These are phyloP conservation scores for Apiospora koreana DNA, from an alignment of 2,329 filamentous ascomycete genomes.

Conservation along the genomic window DNA sequence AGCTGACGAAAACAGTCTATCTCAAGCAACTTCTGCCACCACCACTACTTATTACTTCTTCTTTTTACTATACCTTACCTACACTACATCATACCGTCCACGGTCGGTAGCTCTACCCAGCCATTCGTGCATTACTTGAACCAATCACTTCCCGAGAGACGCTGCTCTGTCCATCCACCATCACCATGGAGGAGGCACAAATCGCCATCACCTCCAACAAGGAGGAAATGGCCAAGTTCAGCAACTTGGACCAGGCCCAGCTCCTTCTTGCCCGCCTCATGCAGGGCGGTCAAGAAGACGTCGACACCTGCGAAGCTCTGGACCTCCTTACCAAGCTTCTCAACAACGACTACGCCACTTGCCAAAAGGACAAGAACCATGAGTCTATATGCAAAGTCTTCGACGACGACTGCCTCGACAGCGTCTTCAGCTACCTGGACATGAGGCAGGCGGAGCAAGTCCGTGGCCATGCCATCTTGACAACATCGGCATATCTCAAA, in stretches of 20 bases:
- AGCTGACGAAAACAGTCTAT: background rate
- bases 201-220: conserved; percentile 25
- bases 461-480: conserved; percentile 78
- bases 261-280: conserved; percentile 86
- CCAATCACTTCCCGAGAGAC: background rate
- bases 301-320: conserved; percentile 64
- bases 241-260: conserved; percentile 60
- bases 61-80: background rate
- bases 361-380: conserved; percentile 42
- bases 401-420: conserved; percentile 77
- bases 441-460: conserved; percentile 74
- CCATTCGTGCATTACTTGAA: background rate
- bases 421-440: conserved; percentile 83
- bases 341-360: conserved; percentile 50
- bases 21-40: background rate
- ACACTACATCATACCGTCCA: background rate
- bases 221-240: conserved; percentile 28
- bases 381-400: conserved; percentile 61
- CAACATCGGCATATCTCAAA: conserved; percentile 81
- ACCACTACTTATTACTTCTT: background rate
- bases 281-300: conserved; percentile 84
- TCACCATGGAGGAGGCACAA: conserved; percentile 32
- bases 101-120: background rate
- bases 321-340: conserved; percentile 61
- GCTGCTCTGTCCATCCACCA: conserved; percentile 15